A percentile compares a stretch with the other conserved stretches of the same genome.
Conservation (phyloP, 2,329 filamentous ascomycete genomes). For the Albophoma yamanashiensis region DNA sequence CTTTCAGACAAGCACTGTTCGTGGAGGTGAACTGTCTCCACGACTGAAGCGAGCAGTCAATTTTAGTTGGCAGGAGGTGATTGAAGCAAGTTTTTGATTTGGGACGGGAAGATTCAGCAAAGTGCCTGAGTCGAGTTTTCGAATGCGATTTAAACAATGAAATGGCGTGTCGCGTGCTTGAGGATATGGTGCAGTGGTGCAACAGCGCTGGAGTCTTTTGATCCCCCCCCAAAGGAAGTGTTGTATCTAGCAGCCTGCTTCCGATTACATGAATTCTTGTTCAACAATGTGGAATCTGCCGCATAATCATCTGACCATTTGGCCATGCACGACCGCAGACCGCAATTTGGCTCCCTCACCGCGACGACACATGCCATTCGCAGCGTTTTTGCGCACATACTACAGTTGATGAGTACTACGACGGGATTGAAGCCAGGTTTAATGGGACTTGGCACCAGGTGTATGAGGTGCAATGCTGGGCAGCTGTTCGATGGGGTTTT, state of each 20-base stretch:
- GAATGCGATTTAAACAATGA: too few species aligned
- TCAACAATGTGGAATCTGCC: too few species aligned
- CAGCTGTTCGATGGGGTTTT: background rate
- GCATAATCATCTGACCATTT: background rate
- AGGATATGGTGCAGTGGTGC: too few species aligned
- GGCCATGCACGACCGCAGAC: background rate
- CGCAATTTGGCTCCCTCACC: conserved; percentile 5
- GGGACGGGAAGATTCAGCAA: too few species aligned
- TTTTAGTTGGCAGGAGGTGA: background rate
- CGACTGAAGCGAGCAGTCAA: background rate
- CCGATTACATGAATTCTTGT: too few species aligned
- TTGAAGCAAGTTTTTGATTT: too few species aligned
- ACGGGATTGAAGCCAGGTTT: background rate
- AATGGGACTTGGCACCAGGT: conserved; percentile 1
- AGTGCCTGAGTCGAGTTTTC: too few species aligned
- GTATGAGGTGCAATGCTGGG: background rate
- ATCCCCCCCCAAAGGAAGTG: too few species aligned
- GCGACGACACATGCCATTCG: conserved; percentile 7
- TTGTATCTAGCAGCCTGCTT: too few species aligned
- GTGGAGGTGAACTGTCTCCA: background rate
- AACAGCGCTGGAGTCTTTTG: too few species aligned
- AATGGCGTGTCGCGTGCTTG: too few species aligned
- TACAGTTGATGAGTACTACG: background rate
- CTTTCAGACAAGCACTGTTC: background rate
- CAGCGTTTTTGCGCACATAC: conserved; percentile 1